Conservation (phyloP, 2,329 filamentous ascomycete genomes). For the Trichoderma breve region DNA sequence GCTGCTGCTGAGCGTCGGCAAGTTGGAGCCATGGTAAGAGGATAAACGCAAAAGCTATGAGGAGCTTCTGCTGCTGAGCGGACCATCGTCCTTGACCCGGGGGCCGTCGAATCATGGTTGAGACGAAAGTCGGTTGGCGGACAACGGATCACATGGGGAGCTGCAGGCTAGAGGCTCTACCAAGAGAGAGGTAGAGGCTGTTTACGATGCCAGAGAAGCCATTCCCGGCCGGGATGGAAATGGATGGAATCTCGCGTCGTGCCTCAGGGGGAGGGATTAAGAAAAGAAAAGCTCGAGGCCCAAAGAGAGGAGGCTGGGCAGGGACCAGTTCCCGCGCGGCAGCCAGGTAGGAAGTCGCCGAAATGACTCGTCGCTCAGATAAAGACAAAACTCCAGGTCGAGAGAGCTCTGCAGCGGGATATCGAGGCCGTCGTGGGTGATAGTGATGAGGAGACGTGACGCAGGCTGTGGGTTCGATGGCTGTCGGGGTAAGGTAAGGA, state of each 20-base stretch:
- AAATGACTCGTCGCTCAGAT: neutral
- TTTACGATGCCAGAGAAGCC: slow-evolving; percentile 18
- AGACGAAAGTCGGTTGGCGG: neutral
- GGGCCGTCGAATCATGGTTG: slow-evolving; percentile 62
- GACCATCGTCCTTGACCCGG: slow-evolving; percentile 55
- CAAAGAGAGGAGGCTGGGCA: neutral
- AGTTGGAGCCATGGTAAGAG: slow-evolving; percentile 55
- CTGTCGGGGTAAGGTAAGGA: neutral
- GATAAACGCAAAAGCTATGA: slow-evolving; percentile 57
- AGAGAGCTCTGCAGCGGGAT: neutral
- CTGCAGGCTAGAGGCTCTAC: slow-evolving; percentile 3
- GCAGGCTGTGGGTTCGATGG: slow-evolving; percentile 11
- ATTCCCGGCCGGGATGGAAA: slow-evolving; percentile 17
- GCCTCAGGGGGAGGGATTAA: slow-evolving; percentile 3
- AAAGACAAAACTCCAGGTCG: neutral
- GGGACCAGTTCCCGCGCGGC: slow-evolving; percentile 8
- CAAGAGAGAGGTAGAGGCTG: slow-evolving; percentile 20
- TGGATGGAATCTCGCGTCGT: neutral
- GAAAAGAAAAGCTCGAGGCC: neutral
- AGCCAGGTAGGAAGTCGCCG: neutral
- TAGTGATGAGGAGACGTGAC: slow-evolving; percentile 3
- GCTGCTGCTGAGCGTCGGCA: slow-evolving; percentile 65
- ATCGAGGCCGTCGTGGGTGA: neutral
- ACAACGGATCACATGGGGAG: slow-evolving; percentile 23
- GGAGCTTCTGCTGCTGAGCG: slow-evolving; percentile 45